Evolutionary conservation across 2,329 filamentous ascomycete species (phyloP), one percentile per base, ranked within the genome.

Genomic region (Aureobasidium sp.): DNA sequence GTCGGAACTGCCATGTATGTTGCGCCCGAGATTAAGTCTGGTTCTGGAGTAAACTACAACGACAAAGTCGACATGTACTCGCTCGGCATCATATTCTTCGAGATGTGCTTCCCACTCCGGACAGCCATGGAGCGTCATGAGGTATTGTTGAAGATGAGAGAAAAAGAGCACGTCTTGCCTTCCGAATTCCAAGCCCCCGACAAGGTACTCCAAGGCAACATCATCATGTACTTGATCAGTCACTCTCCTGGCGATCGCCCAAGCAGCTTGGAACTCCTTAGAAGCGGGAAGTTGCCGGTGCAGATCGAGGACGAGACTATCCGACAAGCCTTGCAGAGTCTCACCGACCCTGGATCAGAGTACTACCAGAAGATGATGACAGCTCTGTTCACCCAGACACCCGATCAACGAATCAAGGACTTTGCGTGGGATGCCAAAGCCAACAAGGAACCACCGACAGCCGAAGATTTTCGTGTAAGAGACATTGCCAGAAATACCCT

Each of bases 61-160:
- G 87, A 90, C 62, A 97, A 97, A 74, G 92, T 97, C 1, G 94
- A 99, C 82, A 97, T 99, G 93, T 99, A 94, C 72, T 97, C 93
- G 0, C 80, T 99, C 45, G 94, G 94, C 0, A 89, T 99, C 65
- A 97, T 99, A 62, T 96, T 99, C 76, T 97, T 97, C 67, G 94
- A 99, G 74, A 99, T 99, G 94, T 95, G 89, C 70, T 79, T 84
- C 66, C 76, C 81, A 3, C 74, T 87, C 48, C 77, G 77, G 19
- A 87, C 85, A 0, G 79, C 77, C 2, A 87, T 86, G 82, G 85
- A 88, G 69, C 78, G 85, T 44, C 81, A 83, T 64, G 76, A 81
- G 44, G 80, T 92, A 4, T 79, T 97, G 31, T 82, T 87, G 58
- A 78, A 82, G 60, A 80, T 97, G 45, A 83, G 90, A 49, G 81